These are phyloP conservation scores for Auricularia auricula-judae DNA, from an alignment of 768 basidiomycete species.

Conservation along the genomic window DNA sequence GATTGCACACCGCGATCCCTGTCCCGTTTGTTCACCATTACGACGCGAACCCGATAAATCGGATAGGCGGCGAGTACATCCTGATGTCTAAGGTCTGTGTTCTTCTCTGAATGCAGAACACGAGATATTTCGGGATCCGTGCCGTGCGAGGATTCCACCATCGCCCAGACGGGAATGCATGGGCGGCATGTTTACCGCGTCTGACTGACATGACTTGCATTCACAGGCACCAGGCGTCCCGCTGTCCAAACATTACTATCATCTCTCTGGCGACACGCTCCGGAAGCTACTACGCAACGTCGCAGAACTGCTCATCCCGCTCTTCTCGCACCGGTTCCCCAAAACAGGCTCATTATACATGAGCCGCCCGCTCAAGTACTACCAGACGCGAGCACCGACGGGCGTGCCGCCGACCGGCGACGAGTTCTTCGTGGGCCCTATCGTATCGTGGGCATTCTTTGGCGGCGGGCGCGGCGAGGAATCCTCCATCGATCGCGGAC, in stretches of 20 bases:
- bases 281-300: conserved; percentile 56
- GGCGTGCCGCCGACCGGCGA: conserved; percentile 12
- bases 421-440: conserved; percentile 60
- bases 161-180: too few relatives aligned
- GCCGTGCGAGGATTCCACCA: neutral
- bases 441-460: conserved; percentile 87
- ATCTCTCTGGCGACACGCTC: conserved; percentile 53
- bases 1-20: conserved; percentile 56
- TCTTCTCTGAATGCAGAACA: neutral
- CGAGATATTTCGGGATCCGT: neutral
- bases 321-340: conserved; percentile 69
- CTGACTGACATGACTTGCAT: neutral
- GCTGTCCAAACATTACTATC: conserved; percentile 59
- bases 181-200: neutral
- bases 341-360: conserved; percentile 54
- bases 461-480: conserved; percentile 73
- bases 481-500: conserved; percentile 64
- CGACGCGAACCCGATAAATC: conserved; percentile 76
- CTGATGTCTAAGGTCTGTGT: conserved; percentile 70
- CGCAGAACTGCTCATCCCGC: conserved; percentile 53
- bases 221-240: conserved; percentile 63
- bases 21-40: conserved; percentile 68
- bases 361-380: neutral
- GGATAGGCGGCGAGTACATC: conserved; percentile 76
- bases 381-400: conserved; percentile 14